A percentile compares a stretch with the other conserved stretches of the same genome.
phyloP scores from a whole-genome alignment of 352 stramenopile species.

The Phytopythium mirpurense region DNA sequence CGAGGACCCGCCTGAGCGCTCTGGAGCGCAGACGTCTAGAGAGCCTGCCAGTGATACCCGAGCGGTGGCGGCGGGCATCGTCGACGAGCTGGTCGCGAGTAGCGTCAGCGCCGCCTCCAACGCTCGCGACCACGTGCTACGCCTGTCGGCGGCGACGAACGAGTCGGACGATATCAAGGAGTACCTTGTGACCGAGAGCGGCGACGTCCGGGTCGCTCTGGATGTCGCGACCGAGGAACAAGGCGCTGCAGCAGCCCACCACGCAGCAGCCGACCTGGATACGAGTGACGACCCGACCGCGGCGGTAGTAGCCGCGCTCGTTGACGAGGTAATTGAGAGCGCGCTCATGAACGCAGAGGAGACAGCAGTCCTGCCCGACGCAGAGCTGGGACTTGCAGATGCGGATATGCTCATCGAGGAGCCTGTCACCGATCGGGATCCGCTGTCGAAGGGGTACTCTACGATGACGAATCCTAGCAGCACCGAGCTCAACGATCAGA shows the following conservation, averaged over 20 bases:
- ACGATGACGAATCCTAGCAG: conserved; percentile 8
- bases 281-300: neutral
- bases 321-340: conserved; percentile 1
- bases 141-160: conserved; percentile 4
- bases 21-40: no score
- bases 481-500: conserved; percentile 5
- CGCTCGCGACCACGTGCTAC: neutral
- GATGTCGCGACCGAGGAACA: neutral
- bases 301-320: neutral
- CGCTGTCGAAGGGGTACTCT: conserved; percentile 1
- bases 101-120: neutral
- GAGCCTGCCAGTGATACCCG: neutral
- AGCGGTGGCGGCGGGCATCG: neutral
- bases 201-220: conserved; percentile 6
- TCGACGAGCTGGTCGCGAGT: neutral
- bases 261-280: neutral
- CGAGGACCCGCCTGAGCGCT: neutral
- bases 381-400: neutral
- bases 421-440: neutral
- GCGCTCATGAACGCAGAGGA: neutral
- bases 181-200: conserved; percentile 12
- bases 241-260: neutral
- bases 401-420: neutral
- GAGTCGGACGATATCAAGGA: conserved; percentile 7
- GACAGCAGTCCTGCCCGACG: neutral